A percentile compares a stretch with the other conserved stretches of the same genome.
phyloP scores from a whole-genome alignment of 2,329 filamentous ascomycete species.

The Colletotrichum paranaense region DNA sequence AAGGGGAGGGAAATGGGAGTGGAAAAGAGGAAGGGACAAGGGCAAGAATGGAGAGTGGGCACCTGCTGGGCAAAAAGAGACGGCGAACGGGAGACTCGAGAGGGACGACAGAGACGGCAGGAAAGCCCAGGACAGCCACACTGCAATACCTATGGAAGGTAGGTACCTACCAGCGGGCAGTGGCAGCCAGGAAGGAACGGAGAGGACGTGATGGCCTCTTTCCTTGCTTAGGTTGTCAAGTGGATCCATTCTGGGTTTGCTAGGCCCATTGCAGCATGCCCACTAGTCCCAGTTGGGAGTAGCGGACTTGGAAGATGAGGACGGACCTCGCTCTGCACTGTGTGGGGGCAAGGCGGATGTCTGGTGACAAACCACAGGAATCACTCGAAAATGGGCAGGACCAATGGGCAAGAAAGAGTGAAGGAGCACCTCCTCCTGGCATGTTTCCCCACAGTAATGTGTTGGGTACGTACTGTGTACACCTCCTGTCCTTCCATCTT shows the following conservation, averaged over 20 bases:
- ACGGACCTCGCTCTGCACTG: not conserved
- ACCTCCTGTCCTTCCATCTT: too few species aligned
- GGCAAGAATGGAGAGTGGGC: conserved; percentile 3
- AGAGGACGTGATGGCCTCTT: not conserved
- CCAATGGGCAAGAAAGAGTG: not conserved
- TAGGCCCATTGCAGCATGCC: not conserved
- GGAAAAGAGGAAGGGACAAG: conserved; percentile 3
- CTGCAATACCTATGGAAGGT: not conserved
- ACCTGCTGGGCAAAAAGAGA: conserved; percentile 12
- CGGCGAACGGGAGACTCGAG: not conserved
- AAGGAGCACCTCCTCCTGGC: conserved; percentile 10
- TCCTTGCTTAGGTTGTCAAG: not conserved
- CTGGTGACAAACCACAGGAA: not conserved
- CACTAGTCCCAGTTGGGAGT: not conserved
- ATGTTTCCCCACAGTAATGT: conserved; percentile 8
- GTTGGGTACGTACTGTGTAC: not conserved
- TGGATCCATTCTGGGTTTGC: not conserved
- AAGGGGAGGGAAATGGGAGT: not conserved
- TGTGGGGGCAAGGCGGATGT: not conserved
- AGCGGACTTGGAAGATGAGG: not conserved
- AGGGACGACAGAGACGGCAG: not conserved
- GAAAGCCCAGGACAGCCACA: not conserved
- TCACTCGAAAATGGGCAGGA: not conserved
- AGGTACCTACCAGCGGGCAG: not conserved
- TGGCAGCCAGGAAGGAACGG: not conserved